Evolutionary conservation across 768 basidiomycete genomes (phyloP), one percentile per base, ranked within the genome.

Genomic region (Rhizopogon vulgaris): DNA sequence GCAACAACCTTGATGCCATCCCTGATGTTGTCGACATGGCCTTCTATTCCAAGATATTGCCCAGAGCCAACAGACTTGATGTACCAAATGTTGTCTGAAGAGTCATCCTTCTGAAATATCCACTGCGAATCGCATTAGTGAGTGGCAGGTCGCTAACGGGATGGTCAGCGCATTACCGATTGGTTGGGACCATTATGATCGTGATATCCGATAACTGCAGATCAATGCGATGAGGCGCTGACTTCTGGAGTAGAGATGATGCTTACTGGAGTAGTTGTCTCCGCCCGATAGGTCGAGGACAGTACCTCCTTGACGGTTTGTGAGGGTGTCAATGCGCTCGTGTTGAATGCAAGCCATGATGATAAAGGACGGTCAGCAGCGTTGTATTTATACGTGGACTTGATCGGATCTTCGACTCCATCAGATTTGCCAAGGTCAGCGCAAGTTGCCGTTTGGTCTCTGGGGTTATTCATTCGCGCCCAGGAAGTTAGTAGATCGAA

Each of bases 261-360:
- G 66, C 76, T 25, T 52, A 78, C 79, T 71, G 43, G 78, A 71
- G 7, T 41, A 60, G 52, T 77, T 72, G 60, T 83, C 80, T 7
- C 52, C 68, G 3, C 74, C 79, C 15, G 82, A 83, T 51, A 84
- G 71, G 58, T 84, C 81, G 24, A 82, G 56, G 25, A 72, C 77
- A 4, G 76, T 83, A 3, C 73, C 73, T 7, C 73, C 69, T 63
- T 79, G 75, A 58, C 65, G 71, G 64, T 84, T 85, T 38, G 61
- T 68, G 57, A 84, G 71, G 32, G 57, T 69, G 67, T 78, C 83
- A 0, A 59, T 69, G 14, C 36, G 50, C 17, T 77, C 75, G 14
- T 53, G 58, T 55, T 68, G 60, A 46, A 75, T 54, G 58, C 14
- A 34, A 36, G 58, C 8, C 67, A 68, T 67, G 17, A 18, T 42